These are phyloP conservation scores for Thelonectria olida DNA, from an alignment of 2,329 filamentous ascomycete genomes.

Conservation along the genomic window DNA sequence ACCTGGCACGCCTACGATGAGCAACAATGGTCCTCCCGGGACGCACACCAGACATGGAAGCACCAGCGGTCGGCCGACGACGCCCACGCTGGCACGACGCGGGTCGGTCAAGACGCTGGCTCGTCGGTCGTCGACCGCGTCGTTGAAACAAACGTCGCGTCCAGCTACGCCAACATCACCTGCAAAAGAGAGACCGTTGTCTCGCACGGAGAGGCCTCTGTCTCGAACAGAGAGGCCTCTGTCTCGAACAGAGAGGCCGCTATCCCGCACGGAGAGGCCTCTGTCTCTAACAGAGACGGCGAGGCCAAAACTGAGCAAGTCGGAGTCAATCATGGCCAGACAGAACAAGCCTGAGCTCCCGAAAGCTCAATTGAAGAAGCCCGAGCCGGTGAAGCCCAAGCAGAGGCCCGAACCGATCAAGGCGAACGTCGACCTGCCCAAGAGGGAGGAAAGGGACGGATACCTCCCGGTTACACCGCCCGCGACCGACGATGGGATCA, in stretches of 20 bases:
- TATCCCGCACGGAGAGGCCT: not conserved
- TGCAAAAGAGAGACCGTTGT: not conserved
- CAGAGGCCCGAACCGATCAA: not conserved
- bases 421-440: not conserved
- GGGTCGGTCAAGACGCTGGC: conserved; percentile 25
- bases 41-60: no score
- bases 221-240: not conserved
- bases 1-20: conserved; percentile 26
- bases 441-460: not conserved
- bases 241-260: not conserved
- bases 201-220: not conserved
- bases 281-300: no score
- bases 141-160: conserved; percentile 16
- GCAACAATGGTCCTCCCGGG: conserved; percentile 24
- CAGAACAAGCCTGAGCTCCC: not conserved
- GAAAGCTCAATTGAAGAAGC: not conserved
- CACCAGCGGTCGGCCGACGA: conserved; percentile 32
- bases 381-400: not conserved
- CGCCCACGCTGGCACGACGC: conserved; percentile 24
- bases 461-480: not conserved
- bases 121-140: conserved; percentile 26
- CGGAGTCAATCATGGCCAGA: no score
- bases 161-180: conserved; percentile 25
- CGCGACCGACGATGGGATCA: conserved; percentile 13
- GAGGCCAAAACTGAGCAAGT: no score